phyloP scores from a whole-genome alignment of 306 rosid genomes.

The Glycine tomentella region DNA sequence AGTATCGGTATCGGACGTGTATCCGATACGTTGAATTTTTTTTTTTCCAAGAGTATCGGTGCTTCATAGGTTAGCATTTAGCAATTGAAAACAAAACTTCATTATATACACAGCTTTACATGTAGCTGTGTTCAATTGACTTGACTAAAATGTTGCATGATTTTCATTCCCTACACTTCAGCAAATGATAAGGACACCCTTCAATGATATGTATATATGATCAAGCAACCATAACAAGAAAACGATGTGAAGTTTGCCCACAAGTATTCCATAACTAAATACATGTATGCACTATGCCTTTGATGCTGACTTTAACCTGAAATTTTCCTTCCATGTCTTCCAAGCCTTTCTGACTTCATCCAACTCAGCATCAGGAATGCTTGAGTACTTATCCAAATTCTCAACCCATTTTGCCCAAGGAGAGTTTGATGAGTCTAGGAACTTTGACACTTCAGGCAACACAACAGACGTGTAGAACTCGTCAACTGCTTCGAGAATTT shows the following conservation, averaged over 20 bases:
- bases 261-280: slow-evolving; percentile 37
- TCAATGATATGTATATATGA: neutral
- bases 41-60: too few relatives aligned
- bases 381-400: slow-evolving; percentile 69
- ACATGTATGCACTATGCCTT: slow-evolving; percentile 35
- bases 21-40: too few relatives aligned
- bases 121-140: neutral
- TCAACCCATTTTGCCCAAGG: slow-evolving; percentile 90
- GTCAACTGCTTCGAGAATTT: slow-evolving; percentile 66
- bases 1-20: too few relatives aligned
- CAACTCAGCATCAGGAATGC: slow-evolving; percentile 70
- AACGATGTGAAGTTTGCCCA: neutral
- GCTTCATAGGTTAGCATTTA: too few relatives aligned
- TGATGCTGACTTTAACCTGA: slow-evolving; percentile 41
- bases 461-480: slow-evolving; percentile 75
- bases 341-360: slow-evolving; percentile 81
- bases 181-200: neutral
- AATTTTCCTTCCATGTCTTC: slow-evolving; percentile 75
- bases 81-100: too few relatives aligned
- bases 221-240: neutral
- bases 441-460: slow-evolving; percentile 74
- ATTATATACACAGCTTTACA: too few relatives aligned
- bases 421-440: slow-evolving; percentile 74
- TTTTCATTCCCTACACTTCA: neutral
- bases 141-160: neutral